Evolutionary conservation across 768 basidiomycete species (phyloP).

Genomic region (Baorangia bicolor): DNA sequence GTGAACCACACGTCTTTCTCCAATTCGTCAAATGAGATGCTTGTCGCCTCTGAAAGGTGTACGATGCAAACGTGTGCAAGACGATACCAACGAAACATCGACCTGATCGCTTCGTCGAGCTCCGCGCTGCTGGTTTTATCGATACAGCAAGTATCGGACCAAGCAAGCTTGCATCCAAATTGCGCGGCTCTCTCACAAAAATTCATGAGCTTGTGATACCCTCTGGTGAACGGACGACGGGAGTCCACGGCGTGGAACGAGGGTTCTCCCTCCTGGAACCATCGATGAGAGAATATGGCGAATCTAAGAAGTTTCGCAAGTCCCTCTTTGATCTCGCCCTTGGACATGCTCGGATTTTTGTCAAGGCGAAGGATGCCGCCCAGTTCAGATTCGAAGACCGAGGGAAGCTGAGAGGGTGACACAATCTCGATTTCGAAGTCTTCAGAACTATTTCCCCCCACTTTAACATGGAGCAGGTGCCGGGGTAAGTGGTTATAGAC

Average conservation of each 20-base stretch:
- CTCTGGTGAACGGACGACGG: conserved; percentile 3
- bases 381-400: conserved; percentile 7
- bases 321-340: background rate
- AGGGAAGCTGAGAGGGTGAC: conserved; percentile 1
- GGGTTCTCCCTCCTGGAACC: conserved; percentile 11
- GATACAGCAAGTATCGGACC: conserved; percentile 18
- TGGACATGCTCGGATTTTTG: background rate
- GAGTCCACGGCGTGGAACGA: background rate
- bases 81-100: conserved; percentile 20
- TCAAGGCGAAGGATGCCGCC: background rate
- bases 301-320: conserved; percentile 5
- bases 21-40: background rate
- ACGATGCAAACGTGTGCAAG: conserved; percentile 14
- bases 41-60: conserved; percentile 7
- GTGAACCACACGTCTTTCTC: conserved; percentile 12
- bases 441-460: background rate
- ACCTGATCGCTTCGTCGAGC: conserved; percentile 18
- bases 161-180: conserved; percentile 13
- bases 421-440: conserved; percentile 7
- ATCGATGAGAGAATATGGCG: conserved; percentile 19
- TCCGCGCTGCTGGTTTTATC: conserved; percentile 16
- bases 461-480: conserved; percentile 7
- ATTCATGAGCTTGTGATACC: conserved; percentile 10
- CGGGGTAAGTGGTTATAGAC: conserved; percentile 11
- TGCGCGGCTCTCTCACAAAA: conserved; percentile 11